Base-by-base conservation (phyloP, 2,329 filamentous ascomycete species). In the Teratosphaeria destructans region DNA sequence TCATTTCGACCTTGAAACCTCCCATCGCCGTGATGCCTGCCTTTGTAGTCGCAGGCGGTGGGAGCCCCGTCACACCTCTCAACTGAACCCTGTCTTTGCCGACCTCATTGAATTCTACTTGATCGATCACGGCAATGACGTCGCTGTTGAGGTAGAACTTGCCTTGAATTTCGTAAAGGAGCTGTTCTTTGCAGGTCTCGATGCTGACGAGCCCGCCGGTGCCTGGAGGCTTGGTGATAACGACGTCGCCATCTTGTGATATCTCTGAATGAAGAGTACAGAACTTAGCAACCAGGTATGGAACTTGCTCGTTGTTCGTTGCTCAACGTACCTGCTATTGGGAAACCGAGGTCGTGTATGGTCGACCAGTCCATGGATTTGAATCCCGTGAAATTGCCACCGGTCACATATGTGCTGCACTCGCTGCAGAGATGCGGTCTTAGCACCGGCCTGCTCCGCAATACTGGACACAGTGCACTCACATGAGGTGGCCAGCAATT, bases 111-210 rank as follows among this genome's bases (percentile, higher is more conserved):
- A 85, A 79, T 57, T 75, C 74, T 54, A 81, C 71, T 27, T 76
- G 70, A 55, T 77, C 71, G 16, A 83, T 68, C 16, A 78, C 65
- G 0, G 81, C 80, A 0, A 76, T 80, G 32, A 82, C 80, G 62
- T 83, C 81, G 0, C 76, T 78, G 68, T 82, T 81, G 71, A 76
- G 79, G 65, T 83, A 83, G 70, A 75, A 76, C 0, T 76, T 77
- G 3, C 79, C 79, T 62, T 81, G 78, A n/a, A 81, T 76, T 67
- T 81, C 79, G 64, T 81, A 82, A 1, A 82, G 63, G 2, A 82
- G 68, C 60, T 82, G 80, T 1, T 75, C 77, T 0, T 75, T 76
- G 54, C 78, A 76, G 0, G 79, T 81, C 58, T 80, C 76, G 12
- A 78, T 74, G 0, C 73, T 72, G 8, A 74, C 68, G 37, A 61